A percentile compares a stretch with the other conserved stretches of the same genome.
These are phyloP conservation scores for Leishmania gerbilli DNA, from an alignment of 208 protist species.

Conservation along the genomic window DNA sequence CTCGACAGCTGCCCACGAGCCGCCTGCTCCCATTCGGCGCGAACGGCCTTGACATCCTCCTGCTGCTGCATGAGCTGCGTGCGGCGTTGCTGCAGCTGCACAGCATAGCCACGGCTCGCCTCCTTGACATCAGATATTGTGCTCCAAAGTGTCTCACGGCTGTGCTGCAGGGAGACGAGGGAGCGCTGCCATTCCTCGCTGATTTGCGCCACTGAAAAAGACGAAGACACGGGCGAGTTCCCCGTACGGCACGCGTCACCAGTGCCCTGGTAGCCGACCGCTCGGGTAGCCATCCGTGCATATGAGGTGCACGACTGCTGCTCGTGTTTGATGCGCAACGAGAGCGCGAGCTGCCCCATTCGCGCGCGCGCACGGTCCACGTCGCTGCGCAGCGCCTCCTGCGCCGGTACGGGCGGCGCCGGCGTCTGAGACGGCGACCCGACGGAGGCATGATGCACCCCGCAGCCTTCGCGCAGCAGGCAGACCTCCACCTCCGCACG, in stretches of 20 bases:
- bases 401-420: not conserved
- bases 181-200: constrained; percentile 8
- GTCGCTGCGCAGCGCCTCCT: constrained; percentile 3
- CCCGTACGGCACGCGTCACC: not conserved
- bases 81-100: constrained; percentile 14
- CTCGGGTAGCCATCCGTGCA: not conserved
- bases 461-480: constrained; percentile 14
- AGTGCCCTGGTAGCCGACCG: not conserved
- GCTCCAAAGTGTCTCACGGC: constrained; percentile 7
- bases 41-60: constrained; percentile 1
- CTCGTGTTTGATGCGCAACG: constrained; percentile 11
- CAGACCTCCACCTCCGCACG: constrained; percentile 17
- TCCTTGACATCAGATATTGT: constrained; percentile 19
- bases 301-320: not conserved
- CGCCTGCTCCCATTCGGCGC: constrained; percentile 18
- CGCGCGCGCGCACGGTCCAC: constrained; percentile 5
- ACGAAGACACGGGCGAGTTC: not conserved
- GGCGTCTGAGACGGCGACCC: not conserved
- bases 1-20: constrained; percentile 22
- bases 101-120: constrained; percentile 1
- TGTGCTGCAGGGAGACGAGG: constrained; percentile 19
- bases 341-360: constrained; percentile 7
- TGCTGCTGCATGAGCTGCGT: constrained; percentile 7
- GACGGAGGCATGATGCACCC: not conserved
- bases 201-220: not conserved